Evolutionary conservation across 2,329 filamentous ascomycete species (phyloP), one percentile per base, ranked within the genome.

Genomic region (Sarocladium kiliense): DNA sequence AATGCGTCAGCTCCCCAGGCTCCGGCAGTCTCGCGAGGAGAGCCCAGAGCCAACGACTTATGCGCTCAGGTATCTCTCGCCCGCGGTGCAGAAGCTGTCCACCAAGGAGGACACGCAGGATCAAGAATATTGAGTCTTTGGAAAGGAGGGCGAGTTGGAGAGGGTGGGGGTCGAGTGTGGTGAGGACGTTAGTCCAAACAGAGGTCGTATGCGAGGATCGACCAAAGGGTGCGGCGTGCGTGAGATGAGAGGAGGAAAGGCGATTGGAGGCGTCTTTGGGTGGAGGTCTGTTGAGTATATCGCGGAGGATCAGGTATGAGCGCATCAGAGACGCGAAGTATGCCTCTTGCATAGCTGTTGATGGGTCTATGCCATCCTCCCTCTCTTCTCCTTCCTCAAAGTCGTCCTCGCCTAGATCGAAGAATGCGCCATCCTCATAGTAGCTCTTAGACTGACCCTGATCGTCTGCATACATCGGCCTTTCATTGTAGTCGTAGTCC

Each of bases 41-140:
- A 0, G 87, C 85, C 92, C 91, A 97, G 3, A 89, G 75, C 93
- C 93, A 97, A 16, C 84, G 79, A 57, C 90, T 91, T 3, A 89
- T 84, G 49, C 85, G 80, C 62, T 82, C 79, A 25, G 82, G 76
- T 27, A 91, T 74, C 27, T 79, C 77, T 21, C 76, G 71, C n/a
- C 80, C 81, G 51, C 78, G 79, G 45, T 78, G 79, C 54, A 87
- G 78, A 53, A 88, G 82, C 58, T 82, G 83, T 54, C 83, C 82
- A 18, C 79, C 77, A 26, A 87, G 74, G n/a, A 89, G 72, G 54
- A 92, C 75, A 25, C 81, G 78, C 37, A 96, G 67, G 30, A 93
- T 76, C 34, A 81, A 78, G 51, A 93, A 72, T 2, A 88, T 79
- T 44, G 81, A 83, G 16, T 81, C 77, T 60, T 87, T 85, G 63